Base-by-base conservation (phyloP, 1,139 yeast species). In the Blastobotrys raffinosifermentans region DNA sequence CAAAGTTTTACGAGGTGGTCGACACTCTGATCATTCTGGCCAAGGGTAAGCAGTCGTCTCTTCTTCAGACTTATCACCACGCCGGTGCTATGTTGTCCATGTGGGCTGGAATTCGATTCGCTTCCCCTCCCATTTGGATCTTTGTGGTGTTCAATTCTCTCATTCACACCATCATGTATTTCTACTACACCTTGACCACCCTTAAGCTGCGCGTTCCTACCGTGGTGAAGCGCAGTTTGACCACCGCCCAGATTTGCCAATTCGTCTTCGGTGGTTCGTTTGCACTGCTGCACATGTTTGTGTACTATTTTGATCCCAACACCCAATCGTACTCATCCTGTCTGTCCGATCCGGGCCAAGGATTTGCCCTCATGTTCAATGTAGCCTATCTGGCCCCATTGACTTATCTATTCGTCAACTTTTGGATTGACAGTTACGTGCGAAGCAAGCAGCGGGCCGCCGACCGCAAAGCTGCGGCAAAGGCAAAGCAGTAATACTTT, bases 51-150 rank as follows among this genome's bases (percentile, higher is more conserved):
- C 82, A 80, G 27, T 74, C 84, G 10, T 74, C 82, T 3, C 63
- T 80, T 46, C 67, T 80, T 50, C 89, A 80, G 61, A 76, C 84
- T 44, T 80, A 80, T 60, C 89, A 80, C 57, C 91, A 81, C 57
- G 75, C 89, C 2, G 91, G 89, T 26, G 91, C 91, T 34, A 80
- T 80, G 80, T 66, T 80, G 64, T 78, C 85, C 49, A 80, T 80
- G 89, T 80, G 87, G 87, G 75, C 83, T 2, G 91, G 89, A 3
- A 73, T 79, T 41, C 65, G 89, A 41, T 81, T 65, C 58, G 74
- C 75, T 41, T 73, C 85, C 9, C 85, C 87, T 8, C 89, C 89
- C 27, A 80, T 80, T 54, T 80, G 89, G 91, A 77, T 80, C 48
- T 80, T 80, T 60, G 87, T 80, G 37, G 85, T 78, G 19, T 81